These are phyloP conservation scores for Fusarium euwallaceae DNA, from an alignment of 2,329 filamentous ascomycete species.

Conservation along the genomic window DNA sequence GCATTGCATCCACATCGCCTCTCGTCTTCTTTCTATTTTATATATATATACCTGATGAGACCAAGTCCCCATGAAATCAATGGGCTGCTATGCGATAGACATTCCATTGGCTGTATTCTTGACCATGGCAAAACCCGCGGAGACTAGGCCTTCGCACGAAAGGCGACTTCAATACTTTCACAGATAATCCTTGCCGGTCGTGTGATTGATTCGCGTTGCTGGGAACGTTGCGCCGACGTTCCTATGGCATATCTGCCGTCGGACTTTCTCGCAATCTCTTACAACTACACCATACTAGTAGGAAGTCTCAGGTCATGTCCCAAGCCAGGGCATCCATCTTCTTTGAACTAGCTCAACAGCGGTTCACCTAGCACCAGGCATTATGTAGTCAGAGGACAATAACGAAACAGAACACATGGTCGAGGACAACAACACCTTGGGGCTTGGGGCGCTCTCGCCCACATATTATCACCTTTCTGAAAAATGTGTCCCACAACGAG, in stretches of 20 bases:
- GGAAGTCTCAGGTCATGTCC: no score
- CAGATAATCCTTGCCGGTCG: no score
- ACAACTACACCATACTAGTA: no score
- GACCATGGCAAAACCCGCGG: neutral
- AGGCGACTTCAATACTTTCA: no score
- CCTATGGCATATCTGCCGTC: no score
- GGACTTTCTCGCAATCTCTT: no score
- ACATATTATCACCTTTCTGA: neutral
- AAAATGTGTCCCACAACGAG: neutral
- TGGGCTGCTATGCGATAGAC: neutral
- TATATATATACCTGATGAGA: neutral
- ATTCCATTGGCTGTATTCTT: neutral
- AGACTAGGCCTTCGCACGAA: no score
- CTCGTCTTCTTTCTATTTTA: neutral
- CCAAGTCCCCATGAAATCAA: neutral
- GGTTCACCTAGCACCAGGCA: neutral
- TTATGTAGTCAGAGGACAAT: neutral
- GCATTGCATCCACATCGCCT: neutral
- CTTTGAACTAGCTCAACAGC: neutral
- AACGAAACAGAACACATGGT: no score
- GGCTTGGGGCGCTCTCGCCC: neutral
- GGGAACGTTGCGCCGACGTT: no score
- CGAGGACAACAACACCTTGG: no score
- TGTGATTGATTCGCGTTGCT: no score
- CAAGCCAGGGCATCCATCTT: no score